Evolutionary conservation across 495 filamentous ascomycete genomes (phyloP), one percentile per base, ranked within the genome.

Genomic region (Penicillium daleae): DNA sequence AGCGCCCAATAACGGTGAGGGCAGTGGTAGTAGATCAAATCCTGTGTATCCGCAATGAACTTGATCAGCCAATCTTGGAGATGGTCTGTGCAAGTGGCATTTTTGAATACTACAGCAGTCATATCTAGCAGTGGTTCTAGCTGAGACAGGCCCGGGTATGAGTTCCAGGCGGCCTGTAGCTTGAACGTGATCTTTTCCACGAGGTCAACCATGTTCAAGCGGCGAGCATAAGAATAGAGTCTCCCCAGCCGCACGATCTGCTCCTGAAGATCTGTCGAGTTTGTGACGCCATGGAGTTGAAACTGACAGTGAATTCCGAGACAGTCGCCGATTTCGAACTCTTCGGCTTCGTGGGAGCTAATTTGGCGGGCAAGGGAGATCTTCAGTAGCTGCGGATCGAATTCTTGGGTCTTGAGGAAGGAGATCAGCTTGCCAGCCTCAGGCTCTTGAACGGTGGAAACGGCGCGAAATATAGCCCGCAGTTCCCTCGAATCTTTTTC

Each of bases 81-180:
- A 6, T 22, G n/a, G 40, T 73, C 64, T 5, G n/a, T 48, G 7
- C 2, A 33, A 4, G 1, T 12, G 1, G 21, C 4, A 0, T 46
- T 49, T 0, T 29, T 31, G 31, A 58, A 63, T 0, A 35, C 52
- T 12, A 64, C 24, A 0, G 3, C 6, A 3, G 58, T 33, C 7
- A 70, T 32, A 1, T 59, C 49, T 0, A 72, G 54, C 2, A 72
- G 15, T 0, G 61, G 57, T 12, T 35, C 35, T 21, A 64, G 54
- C 13, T 66, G 66, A 7, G 17, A 53, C 0, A 68, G 15, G 10
- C 61, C 63, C 0, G 58, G 61, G 48, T 73, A 71, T 0, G 56
- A 66, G n/a, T 73, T 73, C 71, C 71, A 73, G 19, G 60, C 59
- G 2, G 58, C 58, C 31, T 71, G 68, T 1, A 73, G 60, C 44